Evolutionary conservation across 1,284 basidiomycete genomes (phyloP).

Genomic region (Microbotryum saponariae): DNA sequence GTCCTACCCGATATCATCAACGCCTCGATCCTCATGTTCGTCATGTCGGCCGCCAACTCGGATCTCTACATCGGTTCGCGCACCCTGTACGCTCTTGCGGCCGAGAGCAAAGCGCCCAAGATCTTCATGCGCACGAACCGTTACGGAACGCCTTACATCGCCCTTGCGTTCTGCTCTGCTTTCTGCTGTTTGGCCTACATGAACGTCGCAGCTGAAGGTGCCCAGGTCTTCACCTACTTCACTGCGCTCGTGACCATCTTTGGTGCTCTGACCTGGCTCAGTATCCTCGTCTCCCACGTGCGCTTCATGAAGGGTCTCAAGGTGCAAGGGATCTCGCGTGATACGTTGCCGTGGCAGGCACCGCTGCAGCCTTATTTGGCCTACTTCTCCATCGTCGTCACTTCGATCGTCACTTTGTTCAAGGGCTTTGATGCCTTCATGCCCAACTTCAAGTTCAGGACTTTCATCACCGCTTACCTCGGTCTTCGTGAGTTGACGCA

Average conservation of each 20-base stretch:
- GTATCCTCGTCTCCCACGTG: constrained; percentile 60
- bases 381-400: constrained; percentile 52
- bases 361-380: constrained; percentile 53
- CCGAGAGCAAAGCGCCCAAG: constrained; percentile 57
- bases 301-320: constrained; percentile 63
- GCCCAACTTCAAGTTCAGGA: constrained; percentile 50
- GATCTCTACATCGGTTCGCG: constrained; percentile 72
- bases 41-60: constrained; percentile 76
- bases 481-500: constrained; percentile 50
- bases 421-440: constrained; percentile 55
- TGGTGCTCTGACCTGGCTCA: constrained; percentile 44
- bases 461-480: constrained; percentile 53
- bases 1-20: constrained; percentile 62
- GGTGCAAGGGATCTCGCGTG: constrained; percentile 57
- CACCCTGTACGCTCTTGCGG: constrained; percentile 68
- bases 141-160: constrained; percentile 45
- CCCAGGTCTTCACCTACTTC: constrained; percentile 60
- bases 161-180: constrained; percentile 40
- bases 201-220: constrained; percentile 34
- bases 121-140: constrained; percentile 50
- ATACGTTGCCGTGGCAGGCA: constrained; percentile 58
- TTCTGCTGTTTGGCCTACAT: constrained; percentile 42
- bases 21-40: constrained; percentile 57
- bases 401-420: constrained; percentile 58
- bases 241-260: constrained; percentile 39